A percentile compares a stretch with the other conserved stretches of the same genome.
These are phyloP conservation scores for Elaeagnus macrophylla DNA, from an alignment of 306 rosid genomes.

Conservation along the genomic window DNA sequence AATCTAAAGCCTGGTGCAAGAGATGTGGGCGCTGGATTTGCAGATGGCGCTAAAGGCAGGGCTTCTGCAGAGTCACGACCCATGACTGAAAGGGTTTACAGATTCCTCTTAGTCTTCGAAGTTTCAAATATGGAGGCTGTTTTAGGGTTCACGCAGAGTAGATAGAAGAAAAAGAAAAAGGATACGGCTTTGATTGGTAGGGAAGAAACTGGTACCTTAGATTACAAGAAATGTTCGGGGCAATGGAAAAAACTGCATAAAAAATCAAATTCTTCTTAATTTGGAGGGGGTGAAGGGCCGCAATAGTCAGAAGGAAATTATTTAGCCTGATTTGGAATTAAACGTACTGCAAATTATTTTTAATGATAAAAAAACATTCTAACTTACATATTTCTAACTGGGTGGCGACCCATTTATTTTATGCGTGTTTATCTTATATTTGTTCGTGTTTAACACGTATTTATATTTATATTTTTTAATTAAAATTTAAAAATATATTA, in stretches of 20 bases:
- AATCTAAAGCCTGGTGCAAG: slow-evolving; percentile 96
- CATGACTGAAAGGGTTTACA: slow-evolving; percentile 17
- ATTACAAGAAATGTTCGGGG: slow-evolving; percentile 72
- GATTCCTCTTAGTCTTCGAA: background rate
- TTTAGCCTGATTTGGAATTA: no score
- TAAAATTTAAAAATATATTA: no score
- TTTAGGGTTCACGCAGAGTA: background rate
- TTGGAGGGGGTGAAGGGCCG: no score
- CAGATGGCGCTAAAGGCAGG: slow-evolving; percentile 10
- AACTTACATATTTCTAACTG: no score
- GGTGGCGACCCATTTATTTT: no score
- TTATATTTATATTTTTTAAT: no score
- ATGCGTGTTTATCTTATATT: no score
- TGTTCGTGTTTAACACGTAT: no score
- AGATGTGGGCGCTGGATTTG: slow-evolving; percentile 54
- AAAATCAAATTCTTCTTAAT: no score
- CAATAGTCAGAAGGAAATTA: no score
- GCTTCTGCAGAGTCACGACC: slow-evolving; percentile 38
- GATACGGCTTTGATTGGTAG: slow-evolving; percentile 71
- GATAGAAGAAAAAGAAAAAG: slow-evolving; percentile 14
- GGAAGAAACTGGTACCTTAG: slow-evolving; percentile 97
- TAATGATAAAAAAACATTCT: no score
- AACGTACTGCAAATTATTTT: no score
- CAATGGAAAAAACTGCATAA: background rate
- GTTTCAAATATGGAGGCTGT: background rate